phyloP scores from a whole-genome alignment of 2,329 filamentous ascomycete genomes.

The Arthrobotrys entomopaga region DNA sequence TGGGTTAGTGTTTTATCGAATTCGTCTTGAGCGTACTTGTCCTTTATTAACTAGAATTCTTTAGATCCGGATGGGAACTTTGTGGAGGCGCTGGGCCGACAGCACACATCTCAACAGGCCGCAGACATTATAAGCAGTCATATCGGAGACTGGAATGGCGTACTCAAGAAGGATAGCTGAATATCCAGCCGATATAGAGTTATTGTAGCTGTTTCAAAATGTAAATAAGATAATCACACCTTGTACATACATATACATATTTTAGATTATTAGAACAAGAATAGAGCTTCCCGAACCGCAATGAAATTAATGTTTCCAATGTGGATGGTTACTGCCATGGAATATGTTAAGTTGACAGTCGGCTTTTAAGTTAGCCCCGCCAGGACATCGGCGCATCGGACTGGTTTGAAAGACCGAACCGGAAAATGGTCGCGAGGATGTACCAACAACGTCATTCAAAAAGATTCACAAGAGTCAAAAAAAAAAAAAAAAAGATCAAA shows the following conservation, averaged over 20 bases:
- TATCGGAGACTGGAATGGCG: slow-evolving; percentile 78
- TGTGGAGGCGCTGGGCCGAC: slow-evolving; percentile 92
- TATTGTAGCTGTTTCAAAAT: background rate
- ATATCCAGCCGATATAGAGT: background rate
- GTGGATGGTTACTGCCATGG: background rate
- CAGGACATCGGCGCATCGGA: slow-evolving; percentile 29
- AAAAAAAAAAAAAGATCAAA: slow-evolving; percentile 6
- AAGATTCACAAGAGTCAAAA: background rate
- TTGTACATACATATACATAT: too few species aligned
- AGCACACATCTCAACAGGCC: slow-evolving; percentile 88
- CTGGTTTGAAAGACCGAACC: slow-evolving; percentile 43
- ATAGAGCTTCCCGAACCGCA: background rate
- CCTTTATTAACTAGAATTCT: slow-evolving; percentile 3
- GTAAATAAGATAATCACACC: background rate
- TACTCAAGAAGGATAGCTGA: slow-evolving; percentile 38
- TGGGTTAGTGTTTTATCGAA: slow-evolving; percentile 73
- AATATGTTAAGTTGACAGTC: slow-evolving; percentile 9
- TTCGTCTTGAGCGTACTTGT: too few species aligned
- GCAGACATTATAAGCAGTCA: slow-evolving; percentile 86
- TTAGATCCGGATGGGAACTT: slow-evolving; percentile 95
- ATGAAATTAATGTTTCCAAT: background rate
- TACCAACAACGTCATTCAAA: slow-evolving; percentile 11
- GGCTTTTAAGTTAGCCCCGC: slow-evolving; percentile 28
- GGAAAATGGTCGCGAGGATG: slow-evolving; percentile 52
- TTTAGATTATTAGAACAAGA: background rate